Percentiles rank a stretch among this genome's conserved stretches.
Evolutionary conservation across 2,329 filamentous ascomycete genomes (phyloP).

Genomic region (Alternaria sp.): DNA sequence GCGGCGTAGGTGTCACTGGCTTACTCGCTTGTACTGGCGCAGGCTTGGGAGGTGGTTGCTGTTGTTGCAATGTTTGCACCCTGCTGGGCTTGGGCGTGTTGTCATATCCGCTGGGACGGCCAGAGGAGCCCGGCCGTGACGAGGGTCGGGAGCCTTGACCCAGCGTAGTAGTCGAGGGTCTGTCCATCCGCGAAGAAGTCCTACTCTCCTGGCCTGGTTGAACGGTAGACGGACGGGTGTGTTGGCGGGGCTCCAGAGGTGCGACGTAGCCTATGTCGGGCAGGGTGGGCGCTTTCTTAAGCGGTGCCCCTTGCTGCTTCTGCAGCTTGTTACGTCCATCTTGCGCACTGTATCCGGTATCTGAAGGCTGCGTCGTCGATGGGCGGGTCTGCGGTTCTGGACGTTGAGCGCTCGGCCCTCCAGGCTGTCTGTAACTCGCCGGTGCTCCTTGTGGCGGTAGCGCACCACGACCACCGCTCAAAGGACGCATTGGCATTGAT

Average conservation of each 20-base stretch:
- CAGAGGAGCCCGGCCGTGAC: conserved; percentile 43
- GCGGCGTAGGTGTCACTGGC: conserved; percentile 36
- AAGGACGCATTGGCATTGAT: conserved; percentile 45
- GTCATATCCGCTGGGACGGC: conserved; percentile 40
- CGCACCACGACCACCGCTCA: conserved; percentile 40
- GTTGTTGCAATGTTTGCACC: conserved; percentile 37
- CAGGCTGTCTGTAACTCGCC: conserved; percentile 50
- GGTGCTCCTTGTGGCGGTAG: conserved; percentile 45
- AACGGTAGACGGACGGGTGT: conserved; percentile 47
- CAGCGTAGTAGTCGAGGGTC: conserved; percentile 36
- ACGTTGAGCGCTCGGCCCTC: conserved; percentile 50
- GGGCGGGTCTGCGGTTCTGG: conserved; percentile 48
- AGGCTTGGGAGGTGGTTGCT: conserved; percentile 29
- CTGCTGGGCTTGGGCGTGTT: conserved; percentile 37
- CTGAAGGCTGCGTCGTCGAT: conserved; percentile 53
- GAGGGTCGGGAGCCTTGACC: conserved; percentile 29
- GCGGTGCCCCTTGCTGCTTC: conserved; percentile 43
- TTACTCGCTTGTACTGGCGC: conserved; percentile 29
- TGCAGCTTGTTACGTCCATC: conserved; percentile 57
- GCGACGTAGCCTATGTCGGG: conserved; percentile 52
- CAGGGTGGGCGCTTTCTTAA: conserved; percentile 46
- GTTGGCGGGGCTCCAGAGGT: conserved; percentile 48
- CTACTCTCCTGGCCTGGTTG: conserved; percentile 49
- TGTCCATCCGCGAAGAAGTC: conserved; percentile 36
- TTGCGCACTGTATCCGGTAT: conserved; percentile 55